These are phyloP conservation scores for Hyphopichia wangnamkhiaoensis DNA, from an alignment of 1,139 yeast genomes.

Conservation along the genomic window DNA sequence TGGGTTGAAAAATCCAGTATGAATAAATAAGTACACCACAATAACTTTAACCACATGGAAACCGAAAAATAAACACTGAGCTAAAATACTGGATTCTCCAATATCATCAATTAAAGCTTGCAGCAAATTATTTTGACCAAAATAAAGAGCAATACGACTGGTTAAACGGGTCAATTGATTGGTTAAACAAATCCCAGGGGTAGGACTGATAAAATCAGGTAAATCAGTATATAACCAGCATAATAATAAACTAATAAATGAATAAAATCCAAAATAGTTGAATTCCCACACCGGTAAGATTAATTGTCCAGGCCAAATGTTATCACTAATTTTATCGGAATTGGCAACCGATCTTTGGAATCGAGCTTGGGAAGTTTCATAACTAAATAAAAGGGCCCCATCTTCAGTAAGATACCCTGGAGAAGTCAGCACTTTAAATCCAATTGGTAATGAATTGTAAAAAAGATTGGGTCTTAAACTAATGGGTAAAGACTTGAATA, in stretches of 20 bases:
- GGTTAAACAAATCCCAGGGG: constrained; percentile 89
- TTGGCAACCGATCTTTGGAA: constrained; percentile 46
- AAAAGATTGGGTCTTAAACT: constrained; percentile 79
- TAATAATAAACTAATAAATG: constrained; percentile 47
- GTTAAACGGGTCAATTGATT: constrained; percentile 44
- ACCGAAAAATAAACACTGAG: constrained; percentile 68
- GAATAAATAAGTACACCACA: constrained; percentile 58
- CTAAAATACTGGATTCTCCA: constrained; percentile 37
- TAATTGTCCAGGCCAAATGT: constrained; percentile 88
- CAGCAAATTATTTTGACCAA: constrained; percentile 42
- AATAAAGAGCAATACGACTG: constrained; percentile 31
- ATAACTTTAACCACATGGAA: constrained; percentile 67
- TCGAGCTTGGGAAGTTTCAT: constrained; percentile 51
- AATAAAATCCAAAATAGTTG: constrained; percentile 49
- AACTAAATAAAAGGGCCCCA: constrained; percentile 74
- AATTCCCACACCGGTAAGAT: constrained; percentile 78
- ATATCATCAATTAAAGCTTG: constrained; percentile 51
- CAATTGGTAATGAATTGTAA: constrained; percentile 62
- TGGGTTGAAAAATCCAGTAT: constrained; percentile 81
- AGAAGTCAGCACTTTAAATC: constrained; percentile 64
- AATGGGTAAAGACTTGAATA: constrained; percentile 70
- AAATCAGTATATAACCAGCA: constrained; percentile 90
- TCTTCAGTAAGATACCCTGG: constrained; percentile 87
- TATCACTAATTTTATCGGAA: constrained; percentile 53
- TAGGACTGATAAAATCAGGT: constrained; percentile 85